Evolutionary conservation across 2,329 filamentous ascomycete genomes (phyloP), one percentile per base, ranked within the genome.

Genomic region (Magnaporthiopsis incrustans): DNA sequence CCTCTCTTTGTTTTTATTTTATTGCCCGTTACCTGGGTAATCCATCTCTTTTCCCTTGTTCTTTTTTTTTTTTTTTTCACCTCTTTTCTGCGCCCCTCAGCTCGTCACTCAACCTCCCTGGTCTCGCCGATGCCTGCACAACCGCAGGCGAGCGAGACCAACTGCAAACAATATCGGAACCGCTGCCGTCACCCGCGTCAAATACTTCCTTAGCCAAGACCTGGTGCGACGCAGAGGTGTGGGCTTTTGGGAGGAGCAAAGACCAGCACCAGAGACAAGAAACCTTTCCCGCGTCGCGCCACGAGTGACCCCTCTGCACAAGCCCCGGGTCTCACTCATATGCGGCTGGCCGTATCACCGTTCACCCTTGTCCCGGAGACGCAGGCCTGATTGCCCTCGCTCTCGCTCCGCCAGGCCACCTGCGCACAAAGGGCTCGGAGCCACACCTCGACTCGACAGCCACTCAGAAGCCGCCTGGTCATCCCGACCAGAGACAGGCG

Each of bases 71-170:
- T 30, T 3, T 35, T 35, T 35, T 12, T 35, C 33, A 35, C 12
- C 33, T 35, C 10, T 35, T 12, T 10, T 25, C 26, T 14, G 26
- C 32, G 10, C 44, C 60, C 8, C 22, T 32, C 11, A 14, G 27
- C 38, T 60, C n/a, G 18, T 15, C 35, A 12, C 5, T 25, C 25
- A 33, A 25, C 6, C 8, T 38, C 18, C 10, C 18, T 44, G 32
- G 27, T 60, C 59, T 53, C 44, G 44, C n/a, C 44, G n/a, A 53
- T 53, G 18, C 22, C n/a, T 22, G 44, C 44, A 53, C 18, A 25
- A 53, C 44, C n/a, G 59, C 59, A 33, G 59, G 59, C 33, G 59
- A 60, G 44, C 59, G 59, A 38, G 59, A 60, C 33, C 15, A 44
- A 38, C 59, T 44, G 59, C 59, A 60, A 33, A 26, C 26, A 60